Base-by-base conservation (phyloP, 139 green algal species). In the Mesotaenium endlicherianum region DNA sequence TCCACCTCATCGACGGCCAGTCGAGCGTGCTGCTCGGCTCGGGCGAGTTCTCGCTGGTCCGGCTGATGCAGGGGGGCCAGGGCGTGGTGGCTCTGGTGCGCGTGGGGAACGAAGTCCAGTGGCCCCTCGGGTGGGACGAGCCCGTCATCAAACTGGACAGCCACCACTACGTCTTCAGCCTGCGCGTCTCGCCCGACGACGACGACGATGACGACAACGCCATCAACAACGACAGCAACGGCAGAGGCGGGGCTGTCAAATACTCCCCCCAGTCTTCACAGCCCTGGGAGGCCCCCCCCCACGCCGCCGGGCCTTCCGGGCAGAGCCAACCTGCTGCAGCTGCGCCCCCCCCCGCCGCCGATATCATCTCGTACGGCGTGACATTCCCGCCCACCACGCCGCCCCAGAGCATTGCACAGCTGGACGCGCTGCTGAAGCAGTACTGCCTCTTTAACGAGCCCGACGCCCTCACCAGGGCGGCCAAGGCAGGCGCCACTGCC, bases 361-460 rank as follows among this genome's bases (percentile, higher is more conserved):
- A 5, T 47, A 38, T 72, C 60, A 72, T 72, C 36, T 72, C 60
- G 20, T 72, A 72, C 43, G 60, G 60, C 11, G 60, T 72, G 43
- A 72, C 60, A 47, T 11, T 72, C 17, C 36, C 43, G 5, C 36
- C 8, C 8, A 38, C 8, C 43, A 14, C 43, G 41, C 60, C 60
- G 6, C 8, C 20, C 6, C 36, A 6, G 5, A n/a, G 36, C 43
- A 72, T 72, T n/a, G 36, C 41, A 14, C 60, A 72, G 11, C 43
- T 72, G 41, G 60, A 72, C 60, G 11, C 11, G 20, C 43, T 36
- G 8, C 11, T 72, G 60, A 5, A 72, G 11, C 60, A 72, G 43
- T 72, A 72, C 60, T 72, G 60, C 11, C 36, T 72, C 5, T 72
- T 72, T 72, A 72, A 38, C 43, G 60, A 72, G 11, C 60, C 60